Base-by-base conservation (phyloP, 2,329 filamentous ascomycete genomes). In the Chaetomium globosum region DNA sequence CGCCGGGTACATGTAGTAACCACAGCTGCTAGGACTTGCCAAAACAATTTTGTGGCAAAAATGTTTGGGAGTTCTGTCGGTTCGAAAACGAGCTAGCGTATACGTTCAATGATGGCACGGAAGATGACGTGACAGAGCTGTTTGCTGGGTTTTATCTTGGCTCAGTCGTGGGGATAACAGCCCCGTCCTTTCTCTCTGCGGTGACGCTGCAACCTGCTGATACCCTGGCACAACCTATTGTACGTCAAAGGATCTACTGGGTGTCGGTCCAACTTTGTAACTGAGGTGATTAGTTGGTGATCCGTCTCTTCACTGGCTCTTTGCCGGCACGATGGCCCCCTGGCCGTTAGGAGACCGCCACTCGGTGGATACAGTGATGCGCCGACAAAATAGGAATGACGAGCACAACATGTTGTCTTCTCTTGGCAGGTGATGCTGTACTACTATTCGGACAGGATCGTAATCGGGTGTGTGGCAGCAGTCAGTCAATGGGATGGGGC, bases 361-460 rank as follows among this genome's bases (percentile, higher is more conserved):
- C 13, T 12, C 36, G 39, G 13, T 6, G 16, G 39, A 43, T 16
- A 43, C 1, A n/a, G 39, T 43, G 16, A 10, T 12, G 39, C 39
- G 16, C 16, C 16, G 16, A n/a, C 39, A 16, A 43, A 43, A 43
- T 19, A 16, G 43, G 23, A 56, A 21, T 23, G 4, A 31, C 19
- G 28, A 28, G 10, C 56, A 55, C 62, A 8, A 16, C 62, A 49
- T 28, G 7, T 19, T 8, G 30, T 30, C 28, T n/a, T 49, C 21
- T 1, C 28, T 12, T 49, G 39, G 23, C 51, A 39, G 21, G 13
- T 4, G 10, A 46, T 59, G 54, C 55, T 3, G 64, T 62, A 53
- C 13, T 10, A 65, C 59, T n/a, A 30, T 46, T 33, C 26, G n/a
- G 48, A 43, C 63, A 61, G 59, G 48, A 61, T 65, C 63, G 59